Evolutionary conservation across 768 basidiomycete genomes (phyloP).

Genomic region (Tricholoma terreum): DNA sequence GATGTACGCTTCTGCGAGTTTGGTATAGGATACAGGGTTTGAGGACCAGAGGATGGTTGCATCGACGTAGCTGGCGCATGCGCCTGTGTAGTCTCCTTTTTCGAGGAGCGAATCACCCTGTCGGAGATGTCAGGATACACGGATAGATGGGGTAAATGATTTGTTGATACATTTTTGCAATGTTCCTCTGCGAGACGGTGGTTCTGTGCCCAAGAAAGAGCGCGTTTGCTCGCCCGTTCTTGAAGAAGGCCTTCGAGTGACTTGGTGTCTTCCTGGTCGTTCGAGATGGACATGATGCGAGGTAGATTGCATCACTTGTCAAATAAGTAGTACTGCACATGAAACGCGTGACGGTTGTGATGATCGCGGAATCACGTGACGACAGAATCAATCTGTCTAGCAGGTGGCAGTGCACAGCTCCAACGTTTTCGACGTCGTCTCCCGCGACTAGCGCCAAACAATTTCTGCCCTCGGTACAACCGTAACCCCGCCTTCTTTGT

Average conservation of each 20-base stretch:
- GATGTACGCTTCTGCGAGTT: conserved; percentile 14
- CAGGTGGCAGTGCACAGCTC: too few relatives aligned
- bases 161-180: conserved; percentile 8
- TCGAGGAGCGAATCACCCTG: conserved; percentile 35
- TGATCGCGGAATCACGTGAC: too few relatives aligned
- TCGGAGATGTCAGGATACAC: not conserved
- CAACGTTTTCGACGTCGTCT: too few relatives aligned
- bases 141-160: not conserved
- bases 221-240: conserved; percentile 14
- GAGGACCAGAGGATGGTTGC: conserved; percentile 24
- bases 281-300: not conserved
- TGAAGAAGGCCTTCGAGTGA: conserved; percentile 10
- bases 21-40: conserved; percentile 16
- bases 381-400: too few relatives aligned
- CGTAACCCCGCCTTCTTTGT: too few relatives aligned
- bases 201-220: conserved; percentile 12
- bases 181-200: conserved; percentile 16
- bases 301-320: too few relatives aligned
- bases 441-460: too few relatives aligned
- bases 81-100: conserved; percentile 29
- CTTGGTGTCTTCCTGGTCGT: not conserved
- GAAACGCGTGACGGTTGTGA: too few relatives aligned
- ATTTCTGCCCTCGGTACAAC: too few relatives aligned
- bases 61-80: conserved; percentile 31
- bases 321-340: too few relatives aligned